phyloP scores from a whole-genome alignment of 2,329 filamentous ascomycete genomes.

The Pestalotiopsis sp. region DNA sequence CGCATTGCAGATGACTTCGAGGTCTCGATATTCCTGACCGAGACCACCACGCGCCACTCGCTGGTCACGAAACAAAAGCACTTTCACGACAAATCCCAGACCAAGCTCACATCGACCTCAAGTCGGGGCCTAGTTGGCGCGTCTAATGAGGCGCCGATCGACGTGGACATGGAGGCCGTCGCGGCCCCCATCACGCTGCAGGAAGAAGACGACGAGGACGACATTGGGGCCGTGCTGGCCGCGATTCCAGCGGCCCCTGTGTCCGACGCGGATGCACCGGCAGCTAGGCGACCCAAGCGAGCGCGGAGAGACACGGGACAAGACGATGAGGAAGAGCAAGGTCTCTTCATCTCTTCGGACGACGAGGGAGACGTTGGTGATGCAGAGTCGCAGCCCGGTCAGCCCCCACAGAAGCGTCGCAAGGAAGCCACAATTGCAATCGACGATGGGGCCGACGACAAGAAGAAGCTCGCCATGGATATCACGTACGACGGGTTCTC shows the following conservation, averaged over 20 bases:
- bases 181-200: slow-evolving; percentile 38
- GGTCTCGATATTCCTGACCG: slow-evolving; percentile 89
- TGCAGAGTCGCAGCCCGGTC: slow-evolving; percentile 22
- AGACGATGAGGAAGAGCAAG: slow-evolving; percentile 28
- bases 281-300: slow-evolving; percentile 30
- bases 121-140: slow-evolving; percentile 57
- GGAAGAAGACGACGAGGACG: slow-evolving; percentile 64
- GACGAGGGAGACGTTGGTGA: slow-evolving; percentile 32
- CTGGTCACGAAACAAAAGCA: slow-evolving; percentile 84
- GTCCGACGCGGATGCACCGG: slow-evolving; percentile 25
- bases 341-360: slow-evolving; percentile 38
- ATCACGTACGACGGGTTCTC: slow-evolving; percentile 94
- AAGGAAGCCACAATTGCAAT: slow-evolving; percentile 33
- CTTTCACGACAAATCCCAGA: slow-evolving; percentile 61
- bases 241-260: slow-evolving; percentile 51
- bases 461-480: slow-evolving; percentile 87
- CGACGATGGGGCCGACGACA: slow-evolving; percentile 60
- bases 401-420: slow-evolving; percentile 48
- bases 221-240: slow-evolving; percentile 53
- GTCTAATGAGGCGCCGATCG: slow-evolving; percentile 54
- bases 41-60: slow-evolving; percentile 82
- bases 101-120: slow-evolving; percentile 62
- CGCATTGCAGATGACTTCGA: slow-evolving; percentile 80
- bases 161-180: slow-evolving; percentile 45
- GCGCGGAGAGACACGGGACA: slow-evolving; percentile 28